Percentiles rank a stretch among this genome's conserved stretches.
Evolutionary conservation across 2,329 filamentous ascomycete species (phyloP).

Genomic region (Microdochium bolleyi): DNA sequence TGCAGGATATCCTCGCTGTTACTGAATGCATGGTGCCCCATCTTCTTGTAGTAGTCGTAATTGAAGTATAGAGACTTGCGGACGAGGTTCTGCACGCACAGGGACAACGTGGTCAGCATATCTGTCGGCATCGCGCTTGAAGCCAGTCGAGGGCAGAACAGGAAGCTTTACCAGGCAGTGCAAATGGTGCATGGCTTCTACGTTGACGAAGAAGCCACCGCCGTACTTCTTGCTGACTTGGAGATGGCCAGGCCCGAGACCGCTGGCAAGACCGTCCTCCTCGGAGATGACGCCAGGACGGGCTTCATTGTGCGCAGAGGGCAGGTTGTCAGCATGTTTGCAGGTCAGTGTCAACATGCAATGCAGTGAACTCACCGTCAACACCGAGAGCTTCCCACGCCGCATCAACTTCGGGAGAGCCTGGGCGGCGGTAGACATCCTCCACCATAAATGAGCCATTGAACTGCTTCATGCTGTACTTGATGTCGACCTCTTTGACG

Average conservation of each 20-base stretch:
- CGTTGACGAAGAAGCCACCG: slow-evolving; percentile 49
- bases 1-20: slow-evolving; percentile 47
- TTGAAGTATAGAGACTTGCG: slow-evolving; percentile 52
- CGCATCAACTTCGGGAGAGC: slow-evolving; percentile 44
- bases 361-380: slow-evolving; percentile 1
- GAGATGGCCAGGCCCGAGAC: slow-evolving; percentile 45
- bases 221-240: slow-evolving; percentile 46
- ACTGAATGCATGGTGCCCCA: slow-evolving; percentile 33
- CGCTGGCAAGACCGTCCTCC: slow-evolving; percentile 39
- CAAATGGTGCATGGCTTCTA: slow-evolving; percentile 47
- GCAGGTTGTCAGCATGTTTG: neutral
- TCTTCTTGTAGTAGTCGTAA: slow-evolving; percentile 44
- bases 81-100: slow-evolving; percentile 40
- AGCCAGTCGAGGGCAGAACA: neutral
- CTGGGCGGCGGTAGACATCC: slow-evolving; percentile 41
- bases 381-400: slow-evolving; percentile 35
- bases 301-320: neutral
- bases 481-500: slow-evolving; percentile 26
- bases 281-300: slow-evolving; percentile 38
- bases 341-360: neutral
- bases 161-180: slow-evolving; percentile 42
- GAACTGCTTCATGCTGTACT: slow-evolving; percentile 34
- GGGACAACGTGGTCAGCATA: slow-evolving; percentile 1
- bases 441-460: slow-evolving; percentile 50
- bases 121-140: neutral